A percentile compares a stretch with the other conserved stretches of the same genome.
Evolutionary conservation across 805 yeast species (phyloP).

Genomic region (Kodamaea fukazawae): DNA sequence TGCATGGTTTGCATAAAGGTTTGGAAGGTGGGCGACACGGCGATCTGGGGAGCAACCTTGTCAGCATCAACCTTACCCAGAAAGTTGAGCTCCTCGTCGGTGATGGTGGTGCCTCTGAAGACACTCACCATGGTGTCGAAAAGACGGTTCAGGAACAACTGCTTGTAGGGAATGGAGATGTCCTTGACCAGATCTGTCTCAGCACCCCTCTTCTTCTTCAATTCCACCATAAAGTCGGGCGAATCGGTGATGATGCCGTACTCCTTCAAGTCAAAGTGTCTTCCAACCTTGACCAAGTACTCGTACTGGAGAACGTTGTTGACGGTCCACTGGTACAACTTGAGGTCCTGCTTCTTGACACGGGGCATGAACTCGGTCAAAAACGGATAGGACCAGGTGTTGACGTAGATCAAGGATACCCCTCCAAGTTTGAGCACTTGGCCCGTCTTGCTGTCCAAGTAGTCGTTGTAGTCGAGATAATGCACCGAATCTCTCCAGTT

Average conservation of each 20-base stretch:
- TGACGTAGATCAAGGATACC: constrained; percentile 34
- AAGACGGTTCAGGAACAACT: constrained; percentile 2
- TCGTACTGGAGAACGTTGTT: constrained; percentile 35
- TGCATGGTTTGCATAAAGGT: constrained; percentile 8
- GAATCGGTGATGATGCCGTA: constrained; percentile 37
- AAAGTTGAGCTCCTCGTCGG: constrained; percentile 8
- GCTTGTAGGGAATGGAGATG: constrained; percentile 6
- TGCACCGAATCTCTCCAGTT: constrained; percentile 32
- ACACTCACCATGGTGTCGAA: constrained; percentile 2
- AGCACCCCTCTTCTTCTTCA: constrained; percentile 8
- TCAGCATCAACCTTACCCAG: constrained; percentile 7
- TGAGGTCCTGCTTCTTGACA: constrained; percentile 28
- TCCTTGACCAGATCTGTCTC: constrained; percentile 2
- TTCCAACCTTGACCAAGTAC: constrained; percentile 29
- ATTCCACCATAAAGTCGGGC: constrained; percentile 33
- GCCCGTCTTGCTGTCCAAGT: constrained; percentile 21
- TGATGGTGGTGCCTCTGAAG: constrained; percentile 1
- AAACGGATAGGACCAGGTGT: constrained; percentile 38
- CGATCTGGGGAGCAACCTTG: constrained; percentile 1
- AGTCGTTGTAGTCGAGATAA: constrained; percentile 36
- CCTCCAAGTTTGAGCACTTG: constrained; percentile 31
- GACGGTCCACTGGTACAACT: constrained; percentile 40
- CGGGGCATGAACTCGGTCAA: constrained; percentile 37
- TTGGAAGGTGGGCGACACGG: background rate
- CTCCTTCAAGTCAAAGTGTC: constrained; percentile 21